These are phyloP conservation scores for Elongisporangium prolatum DNA, from an alignment of 352 stramenopile species.

Conservation along the genomic window DNA sequence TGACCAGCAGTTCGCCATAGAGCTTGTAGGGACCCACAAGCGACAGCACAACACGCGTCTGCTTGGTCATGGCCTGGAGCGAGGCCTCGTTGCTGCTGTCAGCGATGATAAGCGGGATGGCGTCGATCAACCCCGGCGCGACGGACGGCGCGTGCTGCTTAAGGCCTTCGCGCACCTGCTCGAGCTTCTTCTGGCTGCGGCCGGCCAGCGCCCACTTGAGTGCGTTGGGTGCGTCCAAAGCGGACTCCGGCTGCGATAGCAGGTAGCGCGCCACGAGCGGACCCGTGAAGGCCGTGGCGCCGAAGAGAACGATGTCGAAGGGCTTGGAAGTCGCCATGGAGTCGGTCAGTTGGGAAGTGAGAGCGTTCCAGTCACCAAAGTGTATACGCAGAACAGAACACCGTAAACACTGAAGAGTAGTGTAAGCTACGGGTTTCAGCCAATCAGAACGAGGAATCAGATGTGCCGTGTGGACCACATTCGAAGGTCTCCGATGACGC, in stretches of 20 bases:
- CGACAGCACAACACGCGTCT: constrained; percentile 75
- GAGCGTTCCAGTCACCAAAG: too few relatives aligned
- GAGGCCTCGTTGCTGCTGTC: constrained; percentile 52
- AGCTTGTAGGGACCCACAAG: constrained; percentile 86
- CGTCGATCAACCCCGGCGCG: constrained; percentile 28
- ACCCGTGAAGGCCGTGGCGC: constrained; percentile 89
- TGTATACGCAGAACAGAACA: too few relatives aligned
- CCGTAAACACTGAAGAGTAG: too few relatives aligned
- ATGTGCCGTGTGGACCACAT: too few relatives aligned
- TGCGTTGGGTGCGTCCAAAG: constrained; percentile 11
- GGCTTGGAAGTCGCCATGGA: constrained; percentile 14
- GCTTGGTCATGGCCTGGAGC: constrained; percentile 64
- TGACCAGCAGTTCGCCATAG: constrained; percentile 82
- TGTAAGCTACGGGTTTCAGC: too few relatives aligned
- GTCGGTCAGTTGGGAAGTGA: too few relatives aligned
- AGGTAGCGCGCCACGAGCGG: constrained; percentile 66
- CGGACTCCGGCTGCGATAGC: constrained; percentile 37
- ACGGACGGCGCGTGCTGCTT: constrained; percentile 42
- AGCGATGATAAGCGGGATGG: constrained; percentile 44
- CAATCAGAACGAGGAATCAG: too few relatives aligned
- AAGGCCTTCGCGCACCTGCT: constrained; percentile 44
- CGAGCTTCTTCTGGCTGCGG: constrained; percentile 71
- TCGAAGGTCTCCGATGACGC: too few relatives aligned
- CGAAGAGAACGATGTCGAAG: constrained; percentile 78
- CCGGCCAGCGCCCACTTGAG: constrained; percentile 88